Evolutionary conservation across 495 filamentous ascomycete species (phyloP).

Genomic region (Neurospora sublineolata): DNA sequence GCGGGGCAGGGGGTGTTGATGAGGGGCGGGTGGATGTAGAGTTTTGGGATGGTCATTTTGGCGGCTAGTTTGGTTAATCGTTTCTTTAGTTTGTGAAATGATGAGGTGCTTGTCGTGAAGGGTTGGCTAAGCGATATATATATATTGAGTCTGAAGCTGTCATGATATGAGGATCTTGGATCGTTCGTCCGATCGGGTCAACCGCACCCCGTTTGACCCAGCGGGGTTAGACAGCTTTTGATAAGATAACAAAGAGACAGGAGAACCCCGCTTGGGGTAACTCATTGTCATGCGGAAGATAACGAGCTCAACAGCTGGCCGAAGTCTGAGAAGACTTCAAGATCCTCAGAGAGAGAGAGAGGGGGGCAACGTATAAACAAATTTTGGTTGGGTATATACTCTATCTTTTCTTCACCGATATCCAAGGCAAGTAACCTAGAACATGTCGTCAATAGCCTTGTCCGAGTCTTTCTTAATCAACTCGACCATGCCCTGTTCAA

Average conservation of each 20-base stretch:
- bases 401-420: background rate
- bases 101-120: background rate
- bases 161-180: background rate
- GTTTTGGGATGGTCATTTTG: slow-evolving; percentile 10
- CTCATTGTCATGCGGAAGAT: slow-evolving; percentile 1
- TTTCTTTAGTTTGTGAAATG: background rate
- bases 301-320: background rate
- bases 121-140: background rate
- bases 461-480: slow-evolving; percentile 90
- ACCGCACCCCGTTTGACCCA: background rate
- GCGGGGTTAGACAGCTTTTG: background rate
- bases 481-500: slow-evolving; percentile 73
- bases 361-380: background rate
- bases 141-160: background rate
- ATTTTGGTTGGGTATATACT: background rate
- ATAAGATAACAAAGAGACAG: slow-evolving; percentile 13
- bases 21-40: slow-evolving; percentile 49
- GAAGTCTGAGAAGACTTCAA: background rate
- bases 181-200: background rate
- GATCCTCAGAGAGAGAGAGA: too few species aligned
- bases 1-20: slow-evolving; percentile 62
- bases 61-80: background rate
- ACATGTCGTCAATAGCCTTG: slow-evolving; percentile 77
- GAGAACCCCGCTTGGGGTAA: slow-evolving; percentile 5
- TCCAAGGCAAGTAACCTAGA: slow-evolving; percentile 32